Conservation (phyloP, 1,284 basidiomycete genomes). For the Stygiomarasmius scandens region DNA sequence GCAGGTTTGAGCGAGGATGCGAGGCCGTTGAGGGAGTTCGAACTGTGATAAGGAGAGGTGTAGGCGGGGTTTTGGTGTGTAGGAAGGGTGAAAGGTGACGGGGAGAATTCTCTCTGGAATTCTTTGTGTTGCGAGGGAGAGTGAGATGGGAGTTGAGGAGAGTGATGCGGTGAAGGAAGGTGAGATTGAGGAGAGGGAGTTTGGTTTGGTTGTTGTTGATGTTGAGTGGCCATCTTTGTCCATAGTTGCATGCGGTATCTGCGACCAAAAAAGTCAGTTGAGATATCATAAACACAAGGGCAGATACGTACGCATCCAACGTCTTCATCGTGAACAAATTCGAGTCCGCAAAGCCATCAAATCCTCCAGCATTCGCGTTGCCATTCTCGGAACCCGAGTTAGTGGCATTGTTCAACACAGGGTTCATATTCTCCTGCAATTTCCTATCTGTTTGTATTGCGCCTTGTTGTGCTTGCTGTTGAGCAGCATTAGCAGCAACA, state of each 20-base stretch:
- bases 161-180: slow-evolving; percentile 20
- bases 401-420: slow-evolving; percentile 54
- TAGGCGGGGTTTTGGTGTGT: not conserved
- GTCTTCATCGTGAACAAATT: slow-evolving; percentile 84
- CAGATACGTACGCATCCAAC: slow-evolving; percentile 69
- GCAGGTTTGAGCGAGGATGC: slow-evolving; percentile 18
- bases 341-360: slow-evolving; percentile 73
- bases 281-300: slow-evolving; percentile 10
- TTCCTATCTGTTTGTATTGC: too few relatives aligned
- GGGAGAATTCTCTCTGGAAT: slow-evolving; percentile 11
- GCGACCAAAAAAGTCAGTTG: slow-evolving; percentile 3
- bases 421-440: slow-evolving; percentile 83
- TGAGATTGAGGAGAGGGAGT: slow-evolving; percentile 23
- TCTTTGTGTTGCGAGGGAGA: slow-evolving; percentile 19
- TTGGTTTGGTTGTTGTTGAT: slow-evolving; percentile 37
- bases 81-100: slow-evolving; percentile 15
- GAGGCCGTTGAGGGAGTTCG: slow-evolving; percentile 8
- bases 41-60: too few relatives aligned
- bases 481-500: slow-evolving; percentile 14
- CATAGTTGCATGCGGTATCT: slow-evolving; percentile 85
- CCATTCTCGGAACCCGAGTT: too few relatives aligned
- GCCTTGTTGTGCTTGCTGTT: too few relatives aligned
- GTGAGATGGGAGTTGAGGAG: slow-evolving; percentile 4
- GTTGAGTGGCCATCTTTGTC: slow-evolving; percentile 73
- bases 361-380: slow-evolving; percentile 32